Conservation (phyloP, 768 basidiomycete species). For the Leucosporidium scottii region DNA sequence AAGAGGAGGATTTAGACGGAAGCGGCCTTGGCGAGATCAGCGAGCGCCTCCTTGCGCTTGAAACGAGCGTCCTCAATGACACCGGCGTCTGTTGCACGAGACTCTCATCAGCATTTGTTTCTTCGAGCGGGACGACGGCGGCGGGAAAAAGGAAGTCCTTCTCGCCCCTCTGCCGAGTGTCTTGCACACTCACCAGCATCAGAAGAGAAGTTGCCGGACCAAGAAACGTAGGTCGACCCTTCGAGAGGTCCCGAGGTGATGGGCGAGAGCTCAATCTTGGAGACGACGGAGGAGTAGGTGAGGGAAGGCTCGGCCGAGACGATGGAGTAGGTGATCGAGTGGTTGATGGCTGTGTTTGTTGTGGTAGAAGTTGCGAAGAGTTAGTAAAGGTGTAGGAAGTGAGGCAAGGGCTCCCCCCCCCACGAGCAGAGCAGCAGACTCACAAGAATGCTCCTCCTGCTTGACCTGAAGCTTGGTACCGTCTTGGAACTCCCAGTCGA, state of each 20-base stretch:
- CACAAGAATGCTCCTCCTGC: slow-evolving; percentile 38
- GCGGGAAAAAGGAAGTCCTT: not conserved
- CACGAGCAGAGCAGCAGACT: not conserved
- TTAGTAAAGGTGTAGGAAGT: no score
- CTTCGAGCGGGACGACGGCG: not conserved
- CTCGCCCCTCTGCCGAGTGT: no score
- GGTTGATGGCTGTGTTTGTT: slow-evolving; percentile 32
- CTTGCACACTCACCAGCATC: slow-evolving; percentile 34
- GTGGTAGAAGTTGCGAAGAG: no score
- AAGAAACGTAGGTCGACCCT: slow-evolving; percentile 37
- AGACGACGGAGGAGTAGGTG: slow-evolving; percentile 39
- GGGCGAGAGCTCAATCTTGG: slow-evolving; percentile 38
- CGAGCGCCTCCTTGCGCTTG: slow-evolving; percentile 40
- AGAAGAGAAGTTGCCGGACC: slow-evolving; percentile 35
- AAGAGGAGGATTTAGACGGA: not conserved
- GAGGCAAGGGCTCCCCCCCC: no score
- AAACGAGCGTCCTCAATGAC: slow-evolving; percentile 39
- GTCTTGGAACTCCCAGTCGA: slow-evolving; percentile 35
- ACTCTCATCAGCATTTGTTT: not conserved
- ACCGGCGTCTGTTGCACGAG: slow-evolving; percentile 12
- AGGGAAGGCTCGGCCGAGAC: slow-evolving; percentile 38
- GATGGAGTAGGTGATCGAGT: slow-evolving; percentile 38
- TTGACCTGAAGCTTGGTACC: slow-evolving; percentile 35
- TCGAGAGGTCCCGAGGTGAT: slow-evolving; percentile 37
- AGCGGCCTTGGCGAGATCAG: slow-evolving; percentile 39